phyloP scores from a whole-genome alignment of 305 asterid species.

The Petunia hybrid region DNA sequence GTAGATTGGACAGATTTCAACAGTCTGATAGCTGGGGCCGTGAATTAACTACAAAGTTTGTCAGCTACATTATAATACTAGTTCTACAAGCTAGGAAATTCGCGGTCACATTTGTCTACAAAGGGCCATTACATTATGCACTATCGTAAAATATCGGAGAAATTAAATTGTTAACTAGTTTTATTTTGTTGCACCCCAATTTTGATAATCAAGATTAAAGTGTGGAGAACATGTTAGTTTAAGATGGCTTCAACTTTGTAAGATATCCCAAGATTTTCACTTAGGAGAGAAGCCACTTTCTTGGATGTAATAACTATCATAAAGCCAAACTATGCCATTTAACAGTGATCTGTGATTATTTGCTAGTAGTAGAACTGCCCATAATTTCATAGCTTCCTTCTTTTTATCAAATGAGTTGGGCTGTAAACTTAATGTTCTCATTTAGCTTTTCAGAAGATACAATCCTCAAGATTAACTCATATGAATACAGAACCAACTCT shows the following conservation, averaged over 20 bases:
- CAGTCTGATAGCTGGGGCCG: conserved; percentile 17
- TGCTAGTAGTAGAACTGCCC: neutral
- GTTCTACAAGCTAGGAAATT: neutral
- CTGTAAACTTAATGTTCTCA: neutral
- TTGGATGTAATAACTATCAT: neutral
- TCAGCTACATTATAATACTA: neutral
- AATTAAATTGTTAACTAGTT: too few species aligned
- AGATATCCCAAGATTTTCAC: neutral
- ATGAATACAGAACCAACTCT: neutral
- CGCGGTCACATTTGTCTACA: too few species aligned
- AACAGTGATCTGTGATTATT: too few species aligned
- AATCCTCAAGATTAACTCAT: neutral
- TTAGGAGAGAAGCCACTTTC: neutral
- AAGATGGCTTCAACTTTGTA: neutral
- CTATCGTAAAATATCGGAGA: too few species aligned
- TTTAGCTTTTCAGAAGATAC: neutral
- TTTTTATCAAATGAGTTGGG: neutral
- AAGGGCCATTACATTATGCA: neutral
- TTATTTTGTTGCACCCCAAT: neutral
- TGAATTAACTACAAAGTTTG: neutral
- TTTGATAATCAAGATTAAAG: neutral
- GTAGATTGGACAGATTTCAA: conserved; percentile 3
- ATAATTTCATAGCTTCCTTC: neutral
- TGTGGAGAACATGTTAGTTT: neutral
- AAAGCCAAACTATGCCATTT: neutral